Conservation (phyloP, 1,284 basidiomycete species). For the Polyporus tsugae region DNA sequence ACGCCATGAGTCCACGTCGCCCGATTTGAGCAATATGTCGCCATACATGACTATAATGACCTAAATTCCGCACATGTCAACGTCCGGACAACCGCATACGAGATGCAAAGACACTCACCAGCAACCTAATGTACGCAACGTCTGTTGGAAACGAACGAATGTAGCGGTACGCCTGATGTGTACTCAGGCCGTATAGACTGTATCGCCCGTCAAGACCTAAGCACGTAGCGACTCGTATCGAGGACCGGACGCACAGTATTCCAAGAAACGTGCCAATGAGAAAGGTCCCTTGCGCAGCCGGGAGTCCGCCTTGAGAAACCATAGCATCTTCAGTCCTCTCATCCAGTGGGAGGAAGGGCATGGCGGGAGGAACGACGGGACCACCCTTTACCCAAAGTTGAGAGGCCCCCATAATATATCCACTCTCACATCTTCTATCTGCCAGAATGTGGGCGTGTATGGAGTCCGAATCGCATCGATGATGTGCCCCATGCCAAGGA, state of each 20-base stretch:
- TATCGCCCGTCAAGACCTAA: neutral
- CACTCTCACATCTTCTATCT: slow-evolving; percentile 2
- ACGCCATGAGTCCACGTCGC: neutral
- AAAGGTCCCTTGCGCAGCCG: neutral
- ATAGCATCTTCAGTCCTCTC: neutral
- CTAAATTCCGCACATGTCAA: neutral
- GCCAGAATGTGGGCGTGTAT: neutral
- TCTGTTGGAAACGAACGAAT: slow-evolving; percentile 21
- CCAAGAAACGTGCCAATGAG: slow-evolving; percentile 10
- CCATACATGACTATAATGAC: slow-evolving; percentile 11
- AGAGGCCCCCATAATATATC: neutral
- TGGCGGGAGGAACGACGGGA: neutral
- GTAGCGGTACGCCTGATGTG: slow-evolving; percentile 24
- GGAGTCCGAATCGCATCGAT: neutral
- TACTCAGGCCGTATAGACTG: slow-evolving; percentile 21
- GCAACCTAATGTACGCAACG: slow-evolving; percentile 11
- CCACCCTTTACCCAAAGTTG: no score
- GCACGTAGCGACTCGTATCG: neutral
- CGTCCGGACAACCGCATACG: neutral
- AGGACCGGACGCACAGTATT: neutral
- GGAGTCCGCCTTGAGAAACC: neutral
- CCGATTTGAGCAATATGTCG: neutral
- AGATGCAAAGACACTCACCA: slow-evolving; percentile 9
- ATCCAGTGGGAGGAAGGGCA: neutral
- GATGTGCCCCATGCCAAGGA: neutral